Conservation (phyloP, 768 basidiomycete genomes). For the Gloeophyllum trabeum region DNA sequence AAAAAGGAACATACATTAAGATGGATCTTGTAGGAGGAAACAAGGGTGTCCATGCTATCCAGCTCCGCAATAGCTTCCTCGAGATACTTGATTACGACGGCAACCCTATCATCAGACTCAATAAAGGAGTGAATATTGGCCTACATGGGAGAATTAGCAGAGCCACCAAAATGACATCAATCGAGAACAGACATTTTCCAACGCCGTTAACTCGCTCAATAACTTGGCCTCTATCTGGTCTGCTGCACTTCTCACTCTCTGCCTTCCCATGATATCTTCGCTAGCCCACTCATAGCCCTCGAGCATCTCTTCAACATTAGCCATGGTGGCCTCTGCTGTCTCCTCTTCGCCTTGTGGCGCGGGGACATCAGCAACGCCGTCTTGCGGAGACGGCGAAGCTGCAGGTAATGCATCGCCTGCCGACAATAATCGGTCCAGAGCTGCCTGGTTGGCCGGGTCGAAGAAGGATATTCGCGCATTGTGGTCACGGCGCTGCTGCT, state of each 20-base stretch:
- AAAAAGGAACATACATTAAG: conserved; percentile 55
- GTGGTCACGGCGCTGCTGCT: conserved; percentile 38
- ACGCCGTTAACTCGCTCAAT: conserved; percentile 80
- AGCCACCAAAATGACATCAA: not conserved
- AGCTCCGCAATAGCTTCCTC: conserved; percentile 85
- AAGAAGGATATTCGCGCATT: conserved; percentile 75
- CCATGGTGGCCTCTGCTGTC: conserved; percentile 68
- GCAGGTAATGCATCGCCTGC: conserved; percentile 21
- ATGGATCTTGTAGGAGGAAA: conserved; percentile 94
- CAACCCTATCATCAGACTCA: conserved; percentile 89
- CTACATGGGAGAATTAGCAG: conserved; percentile 25
- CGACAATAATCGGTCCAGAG: conserved; percentile 59
- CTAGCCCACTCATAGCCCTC: conserved; percentile 98
- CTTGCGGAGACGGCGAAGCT: conserved; percentile 7
- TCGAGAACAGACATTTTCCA: conserved; percentile 65
- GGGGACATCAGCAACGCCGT: conserved; percentile 23
- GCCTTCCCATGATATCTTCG: conserved; percentile 61
- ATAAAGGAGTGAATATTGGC: conserved; percentile 97
- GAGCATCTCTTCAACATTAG: conserved; percentile 96
- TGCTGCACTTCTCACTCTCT: conserved; percentile 53
- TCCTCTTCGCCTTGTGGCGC: conserved; percentile 46
- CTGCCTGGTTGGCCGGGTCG: conserved; percentile 67
- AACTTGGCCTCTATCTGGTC: conserved; percentile 89
- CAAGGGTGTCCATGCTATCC: conserved; percentile 79
- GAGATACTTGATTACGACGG: conserved; percentile 74